phyloP scores from a whole-genome alignment of 2,329 filamentous ascomycete species.

The Magnaporthiopsis incrustans region DNA sequence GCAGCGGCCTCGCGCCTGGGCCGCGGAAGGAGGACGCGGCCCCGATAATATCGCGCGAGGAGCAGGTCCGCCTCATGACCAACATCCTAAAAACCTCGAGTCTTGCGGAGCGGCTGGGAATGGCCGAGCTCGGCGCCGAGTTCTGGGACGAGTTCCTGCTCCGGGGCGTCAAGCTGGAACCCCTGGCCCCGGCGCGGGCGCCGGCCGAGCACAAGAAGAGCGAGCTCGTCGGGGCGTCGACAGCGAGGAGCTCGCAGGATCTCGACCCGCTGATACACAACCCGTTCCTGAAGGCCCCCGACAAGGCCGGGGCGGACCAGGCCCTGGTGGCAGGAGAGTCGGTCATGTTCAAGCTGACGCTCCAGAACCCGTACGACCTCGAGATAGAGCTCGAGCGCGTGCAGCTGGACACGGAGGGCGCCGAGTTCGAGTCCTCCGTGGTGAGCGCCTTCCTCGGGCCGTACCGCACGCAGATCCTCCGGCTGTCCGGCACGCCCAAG shows the following conservation, averaged over 20 bases:
- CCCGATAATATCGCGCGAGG: constrained; percentile 66
- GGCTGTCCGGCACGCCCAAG: constrained; percentile 60
- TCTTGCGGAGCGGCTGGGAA: constrained; percentile 67
- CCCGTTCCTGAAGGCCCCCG: constrained; percentile 67
- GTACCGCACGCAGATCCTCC: constrained; percentile 72
- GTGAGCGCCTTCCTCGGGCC: constrained; percentile 67
- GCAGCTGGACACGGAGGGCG: constrained; percentile 63
- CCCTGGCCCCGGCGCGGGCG: constrained; percentile 48
- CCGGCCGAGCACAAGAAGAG: constrained; percentile 59
- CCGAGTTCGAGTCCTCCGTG: constrained; percentile 58
- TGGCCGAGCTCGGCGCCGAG: constrained; percentile 59
- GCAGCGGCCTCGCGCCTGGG: constrained; percentile 69
- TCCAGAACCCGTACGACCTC: constrained; percentile 93
- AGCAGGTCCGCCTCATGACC: constrained; percentile 75
- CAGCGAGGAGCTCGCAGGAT: constrained; percentile 47
- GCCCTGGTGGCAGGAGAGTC: constrained; percentile 73
- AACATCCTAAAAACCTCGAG: constrained; percentile 79
- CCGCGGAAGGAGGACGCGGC: constrained; percentile 60
- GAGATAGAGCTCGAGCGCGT: constrained; percentile 84
- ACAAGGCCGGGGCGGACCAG: constrained; percentile 52
- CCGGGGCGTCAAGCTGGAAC: constrained; percentile 64
- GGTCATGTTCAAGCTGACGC: constrained; percentile 68
- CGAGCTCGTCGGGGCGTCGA: constrained; percentile 41
- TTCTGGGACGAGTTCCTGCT: constrained; percentile 98
- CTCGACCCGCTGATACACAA: constrained; percentile 92